Evolutionary conservation across 768 basidiomycete genomes (phyloP).

Genomic region (Mycena floridula): DNA sequence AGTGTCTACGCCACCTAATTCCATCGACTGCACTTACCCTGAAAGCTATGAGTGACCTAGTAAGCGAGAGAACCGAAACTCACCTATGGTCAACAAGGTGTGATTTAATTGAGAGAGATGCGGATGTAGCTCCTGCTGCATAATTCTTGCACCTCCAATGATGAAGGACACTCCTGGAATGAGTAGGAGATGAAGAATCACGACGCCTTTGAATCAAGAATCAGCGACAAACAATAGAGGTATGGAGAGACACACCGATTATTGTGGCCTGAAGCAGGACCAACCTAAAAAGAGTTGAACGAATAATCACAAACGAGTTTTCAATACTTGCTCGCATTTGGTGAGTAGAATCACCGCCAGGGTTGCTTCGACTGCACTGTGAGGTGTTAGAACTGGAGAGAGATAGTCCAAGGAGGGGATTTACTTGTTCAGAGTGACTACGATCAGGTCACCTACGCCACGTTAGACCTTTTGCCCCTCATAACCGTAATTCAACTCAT

Average conservation of each 20-base stretch:
- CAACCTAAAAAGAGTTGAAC: conserved; percentile 29
- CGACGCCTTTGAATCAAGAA: conserved; percentile 41
- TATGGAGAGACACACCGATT: conserved; percentile 35
- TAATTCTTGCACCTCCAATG: conserved; percentile 57
- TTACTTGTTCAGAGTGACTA: conserved; percentile 63
- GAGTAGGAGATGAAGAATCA: conserved; percentile 67
- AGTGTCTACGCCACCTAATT: no score
- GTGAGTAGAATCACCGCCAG: conserved; percentile 61
- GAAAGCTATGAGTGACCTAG: not conserved
- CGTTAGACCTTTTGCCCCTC: no score
- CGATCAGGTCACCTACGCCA: conserved; percentile 68
- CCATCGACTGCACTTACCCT: no score
- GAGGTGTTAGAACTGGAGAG: conserved; percentile 1
- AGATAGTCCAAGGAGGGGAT: conserved; percentile 11
- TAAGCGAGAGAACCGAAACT: conserved; percentile 9
- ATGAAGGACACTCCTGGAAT: conserved; percentile 67
- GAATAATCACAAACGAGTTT: not conserved
- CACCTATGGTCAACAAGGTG: conserved; percentile 64
- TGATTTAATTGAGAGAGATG: conserved; percentile 64
- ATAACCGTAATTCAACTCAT: no score
- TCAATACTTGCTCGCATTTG: conserved; percentile 56
- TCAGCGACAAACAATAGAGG: not conserved
- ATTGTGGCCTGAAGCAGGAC: conserved; percentile 65
- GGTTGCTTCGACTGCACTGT: conserved; percentile 59
- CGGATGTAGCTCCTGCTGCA: conserved; percentile 64